Evolutionary conservation across 176 grass and related monocot genomes (phyloP).

Genomic region (Hordeum marinum): DNA sequence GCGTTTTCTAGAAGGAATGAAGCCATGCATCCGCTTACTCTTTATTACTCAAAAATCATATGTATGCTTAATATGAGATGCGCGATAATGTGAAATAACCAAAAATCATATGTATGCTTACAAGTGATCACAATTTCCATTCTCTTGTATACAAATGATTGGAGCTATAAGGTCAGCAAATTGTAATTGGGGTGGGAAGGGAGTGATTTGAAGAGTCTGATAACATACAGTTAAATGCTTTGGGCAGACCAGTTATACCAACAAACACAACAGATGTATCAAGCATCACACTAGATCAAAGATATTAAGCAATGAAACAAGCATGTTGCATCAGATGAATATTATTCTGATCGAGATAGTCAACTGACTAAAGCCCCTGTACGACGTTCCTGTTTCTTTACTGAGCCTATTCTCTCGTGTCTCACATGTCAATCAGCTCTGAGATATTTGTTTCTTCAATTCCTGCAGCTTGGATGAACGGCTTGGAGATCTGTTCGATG

Average conservation of each 20-base stretch:
- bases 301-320: background rate
- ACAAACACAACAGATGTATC: no score
- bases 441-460: background rate
- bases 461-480: conserved; percentile 93
- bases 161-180: background rate
- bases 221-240: background rate
- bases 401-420: background rate
- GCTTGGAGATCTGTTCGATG: conserved; percentile 66
- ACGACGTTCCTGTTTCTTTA: background rate
- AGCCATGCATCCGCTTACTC: background rate
- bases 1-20: background rate
- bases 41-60: no score
- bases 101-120: background rate
- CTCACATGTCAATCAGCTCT: background rate
- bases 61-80: background rate
- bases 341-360: background rate
- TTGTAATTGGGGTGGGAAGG: background rate
- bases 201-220: background rate
- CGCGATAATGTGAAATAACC: background rate
- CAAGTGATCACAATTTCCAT: background rate
- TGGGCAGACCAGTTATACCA: background rate
- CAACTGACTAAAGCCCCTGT: background rate
- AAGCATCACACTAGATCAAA: no score
- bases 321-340: background rate
- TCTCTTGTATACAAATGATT: background rate